Evolutionary conservation across 768 basidiomycete species (phyloP).

Genomic region (Mycena belliarum): DNA sequence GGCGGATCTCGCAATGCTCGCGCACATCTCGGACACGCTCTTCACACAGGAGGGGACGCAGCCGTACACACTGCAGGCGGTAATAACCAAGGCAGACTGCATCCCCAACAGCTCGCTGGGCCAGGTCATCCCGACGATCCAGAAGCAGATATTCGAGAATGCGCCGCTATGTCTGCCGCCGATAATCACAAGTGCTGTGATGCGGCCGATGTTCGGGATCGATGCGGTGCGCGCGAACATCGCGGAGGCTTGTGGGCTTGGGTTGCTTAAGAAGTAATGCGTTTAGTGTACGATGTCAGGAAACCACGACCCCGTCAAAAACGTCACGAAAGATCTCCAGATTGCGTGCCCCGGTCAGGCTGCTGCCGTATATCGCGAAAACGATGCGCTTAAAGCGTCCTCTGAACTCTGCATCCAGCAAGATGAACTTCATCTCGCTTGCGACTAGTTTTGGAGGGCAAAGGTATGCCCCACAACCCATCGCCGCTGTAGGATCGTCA

Average conservation of each 20-base stretch:
- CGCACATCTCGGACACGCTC: constrained; percentile 46
- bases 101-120: constrained; percentile 39
- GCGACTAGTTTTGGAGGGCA: not conserved
- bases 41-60: constrained; percentile 37
- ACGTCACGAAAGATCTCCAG: not conserved
- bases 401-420: not conserved
- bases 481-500: not conserved
- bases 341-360: not conserved
- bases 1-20: constrained; percentile 63
- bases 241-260: constrained; percentile 54
- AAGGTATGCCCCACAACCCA: not conserved
- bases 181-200: constrained; percentile 55
- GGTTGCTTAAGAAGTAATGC: not conserved
- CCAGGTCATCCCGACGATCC: constrained; percentile 42
- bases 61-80: constrained; percentile 64
- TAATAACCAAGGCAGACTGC: constrained; percentile 72
- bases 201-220: constrained; percentile 56
- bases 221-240: constrained; percentile 60
- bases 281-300: too few species aligned
- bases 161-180: constrained; percentile 68
- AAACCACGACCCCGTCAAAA: not conserved
- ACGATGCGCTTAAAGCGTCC: not conserved
- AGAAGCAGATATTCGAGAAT: constrained; percentile 50
- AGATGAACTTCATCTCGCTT: not conserved
- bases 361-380: not conserved